phyloP scores from a whole-genome alignment of 2,329 filamentous ascomycete species.

The Coniochaeta sp. region DNA sequence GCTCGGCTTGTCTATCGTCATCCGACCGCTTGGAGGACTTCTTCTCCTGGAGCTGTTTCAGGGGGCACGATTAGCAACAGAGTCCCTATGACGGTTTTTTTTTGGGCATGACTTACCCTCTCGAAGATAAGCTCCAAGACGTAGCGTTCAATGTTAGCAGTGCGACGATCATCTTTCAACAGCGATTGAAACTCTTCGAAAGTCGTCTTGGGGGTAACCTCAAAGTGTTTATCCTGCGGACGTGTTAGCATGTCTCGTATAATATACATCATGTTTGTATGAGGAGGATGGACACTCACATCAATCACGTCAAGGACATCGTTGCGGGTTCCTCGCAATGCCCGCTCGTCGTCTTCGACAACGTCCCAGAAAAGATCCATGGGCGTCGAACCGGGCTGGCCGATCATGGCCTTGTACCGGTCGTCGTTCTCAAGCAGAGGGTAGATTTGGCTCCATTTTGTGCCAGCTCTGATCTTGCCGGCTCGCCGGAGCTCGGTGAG shows the following conservation, averaged over 20 bases:
- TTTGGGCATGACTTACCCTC: constrained; percentile 45
- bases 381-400: constrained; percentile 76
- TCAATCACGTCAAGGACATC: constrained; percentile 83
- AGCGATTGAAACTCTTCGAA: constrained; percentile 81
- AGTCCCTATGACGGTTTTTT: not conserved
- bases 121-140: constrained; percentile 77
- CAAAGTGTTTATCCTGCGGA: constrained; percentile 76
- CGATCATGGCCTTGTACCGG: constrained; percentile 76
- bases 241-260: too few species aligned
- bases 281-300: constrained; percentile 43
- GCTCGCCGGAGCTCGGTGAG: constrained; percentile 65
- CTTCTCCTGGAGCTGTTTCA: constrained; percentile 69
- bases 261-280: too few species aligned
- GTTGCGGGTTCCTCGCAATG: constrained; percentile 73
- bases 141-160: constrained; percentile 78
- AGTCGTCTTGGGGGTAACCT: constrained; percentile 78
- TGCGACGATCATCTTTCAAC: constrained; percentile 80
- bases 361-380: constrained; percentile 95
- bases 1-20: constrained; percentile 79
- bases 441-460: constrained; percentile 81
- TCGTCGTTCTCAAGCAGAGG: constrained; percentile 70
- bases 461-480: constrained; percentile 81
- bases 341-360: constrained; percentile 86
- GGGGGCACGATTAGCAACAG: constrained; percentile 2
- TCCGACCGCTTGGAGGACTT: constrained; percentile 71